Evolutionary conservation across 2,329 filamentous ascomycete genomes (phyloP), one percentile per base, ranked within the genome.

Genomic region (Pseudogymnoascus sp.): DNA sequence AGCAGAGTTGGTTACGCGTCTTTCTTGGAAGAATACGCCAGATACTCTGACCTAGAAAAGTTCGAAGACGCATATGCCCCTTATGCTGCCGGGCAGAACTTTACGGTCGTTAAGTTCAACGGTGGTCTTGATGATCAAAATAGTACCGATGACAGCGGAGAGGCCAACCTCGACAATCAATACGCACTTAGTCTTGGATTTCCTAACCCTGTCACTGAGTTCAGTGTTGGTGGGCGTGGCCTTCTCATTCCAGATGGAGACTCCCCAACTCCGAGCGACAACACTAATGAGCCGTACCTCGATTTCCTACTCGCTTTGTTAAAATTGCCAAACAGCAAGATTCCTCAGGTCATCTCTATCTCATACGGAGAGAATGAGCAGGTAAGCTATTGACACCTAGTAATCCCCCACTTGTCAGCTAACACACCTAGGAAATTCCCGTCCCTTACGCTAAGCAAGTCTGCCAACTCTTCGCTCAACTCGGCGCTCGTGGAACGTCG

Each of bases 341-440:
- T 89, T 1, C 85, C 86, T 0, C 80, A 84, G 53, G 81, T 86
- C 19, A 80, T 89, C 70, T 82, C 79, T 62, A 85, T 83, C 14
- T 87, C 84, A 0, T 89, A 89, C 71, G 85, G 84, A 59, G 86
- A 89, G 63, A 79, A 84, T 64, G 87, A 89, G 73, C 84, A 88
- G 70, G 46, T 53, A 31, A 11, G 26, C 4, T 4, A 4, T 19
- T 33, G 16, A 12, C 6, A 2, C 26, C 46, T 6, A 8, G 4
- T 31, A 53, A 31, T 19, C 10, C 11, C 6, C 8, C 6, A 19
- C n/a, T 31, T 31, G n/a, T 14, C 24, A 19, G n/a, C 46, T 53
- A 53, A 53, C 46, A 31, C 31, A 53, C 26, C n/a, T 31, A 53
- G 46, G 80, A 81, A 1, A 78, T 89, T 0, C 86, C 86, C 0